Conservation (phyloP, 2,329 filamentous ascomycete genomes). For the Trichoderma sp. region DNA sequence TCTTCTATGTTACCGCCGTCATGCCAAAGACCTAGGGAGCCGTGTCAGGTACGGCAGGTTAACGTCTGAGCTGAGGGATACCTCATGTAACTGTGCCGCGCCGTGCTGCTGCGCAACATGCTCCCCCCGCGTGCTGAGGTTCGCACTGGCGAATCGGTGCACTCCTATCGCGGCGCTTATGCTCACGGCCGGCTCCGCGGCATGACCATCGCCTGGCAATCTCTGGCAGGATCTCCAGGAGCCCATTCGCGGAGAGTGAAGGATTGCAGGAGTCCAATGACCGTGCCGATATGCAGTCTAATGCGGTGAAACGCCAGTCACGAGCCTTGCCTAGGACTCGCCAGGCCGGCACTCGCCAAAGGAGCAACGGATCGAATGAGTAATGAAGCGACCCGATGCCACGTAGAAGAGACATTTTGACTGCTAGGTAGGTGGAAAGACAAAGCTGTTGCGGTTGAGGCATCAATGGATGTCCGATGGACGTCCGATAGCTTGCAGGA, state of each 20-base stretch:
- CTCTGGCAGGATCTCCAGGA: background rate
- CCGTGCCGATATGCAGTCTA: slow-evolving; percentile 11
- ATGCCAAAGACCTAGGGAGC: slow-evolving; percentile 5
- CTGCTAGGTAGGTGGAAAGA: background rate
- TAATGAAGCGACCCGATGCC: background rate
- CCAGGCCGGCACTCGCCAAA: background rate
- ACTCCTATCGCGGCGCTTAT: slow-evolving; percentile 7
- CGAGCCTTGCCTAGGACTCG: slow-evolving; percentile 11
- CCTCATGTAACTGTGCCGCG: background rate
- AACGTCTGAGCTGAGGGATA: background rate
- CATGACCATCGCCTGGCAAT: background rate
- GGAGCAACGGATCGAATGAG: background rate
- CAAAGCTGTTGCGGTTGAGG: background rate
- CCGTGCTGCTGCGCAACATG: slow-evolving; percentile 6
- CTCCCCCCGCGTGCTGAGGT: background rate
- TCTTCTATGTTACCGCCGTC: background rate
- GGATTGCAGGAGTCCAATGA: slow-evolving; percentile 13
- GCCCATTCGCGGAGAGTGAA: background rate
- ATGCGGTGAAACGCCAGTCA: slow-evolving; percentile 26
- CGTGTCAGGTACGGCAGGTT: slow-evolving; percentile 7
- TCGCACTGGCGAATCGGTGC: background rate
- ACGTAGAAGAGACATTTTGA: background rate
- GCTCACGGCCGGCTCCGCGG: background rate
- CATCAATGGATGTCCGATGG: slow-evolving; percentile 10
- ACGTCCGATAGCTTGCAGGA: slow-evolving; percentile 14